phyloP scores from a whole-genome alignment of 306 rosid genomes.

The Hippophae rhamnoides region DNA sequence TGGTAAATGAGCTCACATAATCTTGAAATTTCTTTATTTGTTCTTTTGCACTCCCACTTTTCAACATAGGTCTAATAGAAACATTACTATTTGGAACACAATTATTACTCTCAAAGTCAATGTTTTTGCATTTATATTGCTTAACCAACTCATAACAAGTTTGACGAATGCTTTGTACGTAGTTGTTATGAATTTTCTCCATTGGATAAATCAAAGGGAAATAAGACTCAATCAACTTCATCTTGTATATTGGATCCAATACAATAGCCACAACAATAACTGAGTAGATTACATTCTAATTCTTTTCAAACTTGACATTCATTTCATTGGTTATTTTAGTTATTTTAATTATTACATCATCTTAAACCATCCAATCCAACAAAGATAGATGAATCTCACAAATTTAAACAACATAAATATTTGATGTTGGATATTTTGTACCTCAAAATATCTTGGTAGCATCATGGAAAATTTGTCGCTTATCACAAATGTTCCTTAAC shows the following conservation, averaged over 20 bases:
- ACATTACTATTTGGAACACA: not conserved
- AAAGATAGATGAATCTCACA: not conserved
- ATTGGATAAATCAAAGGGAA: not conserved
- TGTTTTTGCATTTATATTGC: too few relatives aligned
- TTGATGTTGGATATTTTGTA: not conserved
- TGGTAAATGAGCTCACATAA: not conserved
- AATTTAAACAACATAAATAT: too few relatives aligned
- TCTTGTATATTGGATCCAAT: not conserved
- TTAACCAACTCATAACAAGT: conserved; percentile 2
- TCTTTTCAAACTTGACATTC: not conserved
- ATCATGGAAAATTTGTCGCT: not conserved
- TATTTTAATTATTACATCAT: not conserved
- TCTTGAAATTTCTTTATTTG: not conserved
- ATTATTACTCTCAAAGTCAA: not conserved
- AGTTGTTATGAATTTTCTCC: not conserved
- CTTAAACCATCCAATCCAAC: not conserved
- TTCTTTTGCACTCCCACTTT: too few relatives aligned
- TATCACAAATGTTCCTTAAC: not conserved
- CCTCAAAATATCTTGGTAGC: not conserved
- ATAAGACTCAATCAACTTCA: not conserved
- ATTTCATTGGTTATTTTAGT: not conserved
- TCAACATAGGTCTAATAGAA: too few relatives aligned
- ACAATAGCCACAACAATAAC: not conserved
- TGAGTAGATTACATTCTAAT: not conserved
- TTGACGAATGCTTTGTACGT: not conserved